These are phyloP conservation scores for Cladobotryum protrusum DNA, from an alignment of 2,329 filamentous ascomycete genomes.

Conservation along the genomic window DNA sequence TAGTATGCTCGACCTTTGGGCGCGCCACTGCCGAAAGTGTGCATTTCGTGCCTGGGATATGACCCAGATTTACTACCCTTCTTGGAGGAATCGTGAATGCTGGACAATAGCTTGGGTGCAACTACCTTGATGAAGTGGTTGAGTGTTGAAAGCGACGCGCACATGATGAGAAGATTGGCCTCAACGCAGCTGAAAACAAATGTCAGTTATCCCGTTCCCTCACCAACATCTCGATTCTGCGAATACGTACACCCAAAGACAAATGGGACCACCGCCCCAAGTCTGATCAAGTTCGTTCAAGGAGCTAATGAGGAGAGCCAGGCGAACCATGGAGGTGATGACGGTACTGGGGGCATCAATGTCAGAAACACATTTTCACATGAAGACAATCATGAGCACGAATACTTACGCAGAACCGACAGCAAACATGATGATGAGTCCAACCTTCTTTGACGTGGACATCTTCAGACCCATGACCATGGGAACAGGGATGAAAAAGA, in stretches of 20 bases:
- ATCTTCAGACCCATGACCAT: slow-evolving; percentile 38
- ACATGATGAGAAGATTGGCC: slow-evolving; percentile 32
- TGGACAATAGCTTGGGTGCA: slow-evolving; percentile 19
- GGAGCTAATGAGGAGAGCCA: slow-evolving; percentile 19
- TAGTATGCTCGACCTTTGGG: background rate
- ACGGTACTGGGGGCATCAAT: slow-evolving; percentile 18
- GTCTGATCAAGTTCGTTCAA: slow-evolving; percentile 19
- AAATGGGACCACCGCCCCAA: slow-evolving; percentile 21
- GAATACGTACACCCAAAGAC: slow-evolving; percentile 20
- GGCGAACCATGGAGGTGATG: slow-evolving; percentile 24
- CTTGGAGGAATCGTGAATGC: background rate
- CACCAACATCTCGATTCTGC: background rate
- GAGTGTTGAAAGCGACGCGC: slow-evolving; percentile 21
- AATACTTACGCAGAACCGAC: slow-evolving; percentile 27
- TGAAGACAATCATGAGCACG: background rate
- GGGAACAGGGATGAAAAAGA: slow-evolving; percentile 39
- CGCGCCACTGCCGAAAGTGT: background rate
- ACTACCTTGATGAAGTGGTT: slow-evolving; percentile 25
- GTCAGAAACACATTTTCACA: background rate
- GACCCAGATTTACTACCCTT: background rate
- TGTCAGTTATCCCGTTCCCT: no score
- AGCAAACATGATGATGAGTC: slow-evolving; percentile 36
- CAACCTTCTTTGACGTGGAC: slow-evolving; percentile 39
- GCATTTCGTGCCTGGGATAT: slow-evolving; percentile 1
- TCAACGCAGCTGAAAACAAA: slow-evolving; percentile 24